Evolutionary conservation across 2,329 filamentous ascomycete genomes (phyloP), one percentile per base, ranked within the genome.

Genomic region (Monosporascus sp.): DNA sequence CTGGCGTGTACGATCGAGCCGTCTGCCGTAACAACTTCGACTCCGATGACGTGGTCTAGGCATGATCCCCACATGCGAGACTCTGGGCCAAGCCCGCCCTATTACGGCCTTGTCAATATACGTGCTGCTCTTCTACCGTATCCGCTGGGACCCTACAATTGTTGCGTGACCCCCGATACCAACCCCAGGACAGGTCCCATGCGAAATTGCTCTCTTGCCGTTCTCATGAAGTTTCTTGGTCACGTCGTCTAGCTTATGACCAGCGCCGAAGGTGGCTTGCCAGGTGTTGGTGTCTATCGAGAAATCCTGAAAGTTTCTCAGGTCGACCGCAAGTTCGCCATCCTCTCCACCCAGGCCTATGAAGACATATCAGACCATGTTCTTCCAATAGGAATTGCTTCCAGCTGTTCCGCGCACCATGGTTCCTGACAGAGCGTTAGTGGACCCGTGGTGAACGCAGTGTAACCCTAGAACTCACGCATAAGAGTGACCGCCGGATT

Each of bases 401-500:
- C 3, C 43, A 51, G 7, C 7, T 48, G 31, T 49, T 31, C 43
- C 24, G 52, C 61, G 49, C 61, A 66, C 68, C 68, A 55, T 65
- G 69, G 56, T 71, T 71, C 34, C 67, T 69, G 50, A 20, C 17
- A 8, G 5, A 16, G 3, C 24, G 55, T 66, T 47, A 60, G 55
- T 43, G 51, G 52, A 46, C 34, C 17, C 34, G 5, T 52, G 37
- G 31, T 48, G 16, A 38, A 41, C 31, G 22, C 14, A 31, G 24
- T 19, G 20, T 27, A 26, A 26, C n/a, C 19, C 9, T 8, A 17
- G 16, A 2, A 56, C 76, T 60, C 65, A 80, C 78, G 73, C 83
- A 57, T 84, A 88, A 0, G 82, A 86, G 61, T 87, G 85, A 0
- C 85, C 85, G 4, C 84, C 85, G 2, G 82, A 84, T 58, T 76